Base-by-base conservation (phyloP, 2,329 filamentous ascomycete genomes). In the Penicillium concentricum region DNA sequence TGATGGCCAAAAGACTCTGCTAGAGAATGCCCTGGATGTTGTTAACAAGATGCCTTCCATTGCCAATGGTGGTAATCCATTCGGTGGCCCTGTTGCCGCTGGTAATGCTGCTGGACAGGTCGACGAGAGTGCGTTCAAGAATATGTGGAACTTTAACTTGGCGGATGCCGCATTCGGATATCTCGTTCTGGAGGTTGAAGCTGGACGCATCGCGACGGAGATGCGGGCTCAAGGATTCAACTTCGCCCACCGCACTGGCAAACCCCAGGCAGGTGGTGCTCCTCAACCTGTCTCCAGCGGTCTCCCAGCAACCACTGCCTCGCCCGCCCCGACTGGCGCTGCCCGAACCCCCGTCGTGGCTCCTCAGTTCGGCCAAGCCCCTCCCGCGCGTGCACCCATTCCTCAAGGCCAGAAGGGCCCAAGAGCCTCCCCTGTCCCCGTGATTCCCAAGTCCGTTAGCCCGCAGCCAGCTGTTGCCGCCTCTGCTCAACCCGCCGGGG, bases 61-160 rank as follows among this genome's bases (percentile, higher is more conserved):
- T 35, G 94, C 94, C 37, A 95, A 93, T 59, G 94, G 94, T 54
- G 94, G 94, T 22, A 97, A 97, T 73, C 94, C 94, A 6, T 99
- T 99, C 70, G 94, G 94, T 43, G 93, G 93, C 15, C 90, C 91
- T 30, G 85, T 87, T 51, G 85, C 87, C 48, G 89, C 88, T 38
- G 87, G 82, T 39, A 79, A 78, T 65, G 80, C 86, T 49, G 87
- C 91, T 49, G 94, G 94, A 32, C 90, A 96, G 70, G 92, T 99
- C 18, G 94, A 99, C 62, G 94, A 99, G 80, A 97, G 92, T 69
- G 94, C 94, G 1, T 99, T 99, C 84, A 99, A 99, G 82, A 99
- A 99, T 74, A 97, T 97, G 94, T 99, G 94, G 94, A 99, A 99
- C 77, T 99, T 99, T 79, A 97, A 97, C 75, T 78, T 99, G 64